Evolutionary conservation across 352 stramenopile species (phyloP), one percentile per base, ranked within the genome.

Genomic region (Saprolegnia parasitica): DNA sequence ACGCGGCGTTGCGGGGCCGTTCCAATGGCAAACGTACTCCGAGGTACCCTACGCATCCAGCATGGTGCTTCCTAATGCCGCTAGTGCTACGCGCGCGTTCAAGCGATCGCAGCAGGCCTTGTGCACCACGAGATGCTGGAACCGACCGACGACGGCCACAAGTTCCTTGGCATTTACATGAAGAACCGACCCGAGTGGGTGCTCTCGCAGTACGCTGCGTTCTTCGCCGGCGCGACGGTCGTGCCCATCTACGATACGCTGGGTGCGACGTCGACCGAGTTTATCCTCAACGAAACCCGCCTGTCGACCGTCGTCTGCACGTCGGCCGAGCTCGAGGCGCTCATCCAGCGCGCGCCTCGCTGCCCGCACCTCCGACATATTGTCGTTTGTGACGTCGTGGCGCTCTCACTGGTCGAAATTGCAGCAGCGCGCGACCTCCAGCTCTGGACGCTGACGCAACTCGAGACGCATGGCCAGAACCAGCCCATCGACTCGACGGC

Each of bases 141-240:
- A 16, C 77, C 81, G 6, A 68, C 70, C 13, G 76, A 78, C 58
- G 74, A 86, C 47, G 68, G 71, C 16, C 72, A 87, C 23, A 58
- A 57, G 35, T 74, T 89, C 42, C 65, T 97, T 32, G 87, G 81
- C 26, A 72, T 97, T 46, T 98, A 94, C 78, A 89, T 89, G 66
- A 91, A 85, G 64, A 98, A 98, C 72, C 89, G 84, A 37, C 76
- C 90, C 32, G 90, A 97, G 72, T 97, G 90, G 87, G 77, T 97
- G 15, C 75, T 99, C 32, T 83, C 79, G 0, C 96, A 99, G 70
- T 93, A 98, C 72, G 80, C 81, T 4, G 80, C 74, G 11, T 87
- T 86, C 65, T 70, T 68, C n/a, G 79, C 76, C 32, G 74, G 68
- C 45, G 72, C 72, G n/a, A 60, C 79, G 0, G 68, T 87, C 13